Evolutionary conservation across 2,329 filamentous ascomycete genomes (phyloP).

Genomic region (Byssothecium circinans): DNA sequence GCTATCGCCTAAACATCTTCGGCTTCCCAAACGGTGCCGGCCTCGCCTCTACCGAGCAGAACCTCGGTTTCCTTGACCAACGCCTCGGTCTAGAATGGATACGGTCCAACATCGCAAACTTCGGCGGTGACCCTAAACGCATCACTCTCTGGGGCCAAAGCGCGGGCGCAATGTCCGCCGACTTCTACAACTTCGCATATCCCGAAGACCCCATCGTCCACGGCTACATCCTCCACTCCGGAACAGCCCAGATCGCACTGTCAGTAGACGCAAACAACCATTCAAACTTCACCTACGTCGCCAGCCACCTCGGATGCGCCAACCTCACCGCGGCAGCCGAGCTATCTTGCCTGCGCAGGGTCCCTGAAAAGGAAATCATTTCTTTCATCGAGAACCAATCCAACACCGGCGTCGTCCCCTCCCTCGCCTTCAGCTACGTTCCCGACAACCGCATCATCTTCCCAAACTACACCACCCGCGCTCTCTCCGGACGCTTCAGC

Average conservation of each 20-base stretch:
- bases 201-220: conserved; percentile 50
- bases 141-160: conserved; percentile 47
- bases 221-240: conserved; percentile 30
- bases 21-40: conserved; percentile 44
- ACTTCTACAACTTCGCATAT: conserved; percentile 53
- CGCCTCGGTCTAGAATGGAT: conserved; percentile 40
- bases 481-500: not conserved
- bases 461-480: not conserved
- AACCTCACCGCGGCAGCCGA: conserved; percentile 24
- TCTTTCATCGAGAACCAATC: conserved; percentile 37
- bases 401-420: no score
- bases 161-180: conserved; percentile 45
- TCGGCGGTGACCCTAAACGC: conserved; percentile 38
- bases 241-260: conserved; percentile 20
- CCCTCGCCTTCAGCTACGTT: conserved; percentile 30
- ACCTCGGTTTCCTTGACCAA: conserved; percentile 46
- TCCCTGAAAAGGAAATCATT: conserved; percentile 34
- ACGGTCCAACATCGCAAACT: conserved; percentile 43
- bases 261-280: conserved; percentile 25
- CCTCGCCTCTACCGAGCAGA: conserved; percentile 32
- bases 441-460: conserved; percentile 23
- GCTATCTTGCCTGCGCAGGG: conserved; percentile 42
- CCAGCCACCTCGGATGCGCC: conserved; percentile 40
- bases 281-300: conserved; percentile 45
- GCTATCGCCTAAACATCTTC: conserved; percentile 44